Conservation (phyloP, 1,284 basidiomycete genomes). For the Apiotrichum domesticum region DNA sequence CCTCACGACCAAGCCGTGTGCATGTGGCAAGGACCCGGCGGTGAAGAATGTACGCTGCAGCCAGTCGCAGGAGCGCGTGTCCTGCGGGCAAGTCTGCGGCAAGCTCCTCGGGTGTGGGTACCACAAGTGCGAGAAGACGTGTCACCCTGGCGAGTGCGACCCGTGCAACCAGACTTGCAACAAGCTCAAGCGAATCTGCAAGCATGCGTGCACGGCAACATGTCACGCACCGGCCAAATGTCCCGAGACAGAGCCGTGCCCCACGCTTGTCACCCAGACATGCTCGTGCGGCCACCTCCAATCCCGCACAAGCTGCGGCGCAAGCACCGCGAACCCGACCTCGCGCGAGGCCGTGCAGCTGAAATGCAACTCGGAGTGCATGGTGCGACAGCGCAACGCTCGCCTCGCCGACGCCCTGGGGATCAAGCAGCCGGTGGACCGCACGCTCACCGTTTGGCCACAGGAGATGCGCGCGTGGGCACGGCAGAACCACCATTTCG, state of each 20-base stretch:
- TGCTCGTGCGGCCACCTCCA: slow-evolving; percentile 77
- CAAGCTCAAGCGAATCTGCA: slow-evolving; percentile 73
- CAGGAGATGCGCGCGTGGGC: slow-evolving; percentile 61
- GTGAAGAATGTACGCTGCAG: slow-evolving; percentile 60
- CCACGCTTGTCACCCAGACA: slow-evolving; percentile 55
- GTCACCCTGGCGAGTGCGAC: slow-evolving; percentile 73
- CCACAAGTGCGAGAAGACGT: slow-evolving; percentile 71
- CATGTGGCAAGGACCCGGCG: slow-evolving; percentile 71
- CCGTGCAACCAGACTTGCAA: slow-evolving; percentile 68
- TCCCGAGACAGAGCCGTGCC: slow-evolving; percentile 69
- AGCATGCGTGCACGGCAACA: slow-evolving; percentile 63
- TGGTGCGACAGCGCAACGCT: slow-evolving; percentile 74
- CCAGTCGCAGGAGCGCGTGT: slow-evolving; percentile 61
- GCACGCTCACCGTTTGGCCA: slow-evolving; percentile 53
- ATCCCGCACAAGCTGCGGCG: slow-evolving; percentile 64
- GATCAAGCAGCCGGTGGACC: slow-evolving; percentile 52
- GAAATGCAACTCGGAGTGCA: slow-evolving; percentile 75
- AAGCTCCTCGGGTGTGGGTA: slow-evolving; percentile 72
- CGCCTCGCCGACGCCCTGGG: slow-evolving; percentile 80
- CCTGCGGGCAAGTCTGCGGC: slow-evolving; percentile 73
- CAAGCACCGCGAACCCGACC: slow-evolving; percentile 51
- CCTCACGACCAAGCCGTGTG: slow-evolving; percentile 69
- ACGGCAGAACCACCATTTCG: slow-evolving; percentile 58
- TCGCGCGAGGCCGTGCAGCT: slow-evolving; percentile 49
- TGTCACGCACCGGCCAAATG: slow-evolving; percentile 84